phyloP scores from a whole-genome alignment of 2,329 filamentous ascomycete genomes.

The Neonectria sp. region DNA sequence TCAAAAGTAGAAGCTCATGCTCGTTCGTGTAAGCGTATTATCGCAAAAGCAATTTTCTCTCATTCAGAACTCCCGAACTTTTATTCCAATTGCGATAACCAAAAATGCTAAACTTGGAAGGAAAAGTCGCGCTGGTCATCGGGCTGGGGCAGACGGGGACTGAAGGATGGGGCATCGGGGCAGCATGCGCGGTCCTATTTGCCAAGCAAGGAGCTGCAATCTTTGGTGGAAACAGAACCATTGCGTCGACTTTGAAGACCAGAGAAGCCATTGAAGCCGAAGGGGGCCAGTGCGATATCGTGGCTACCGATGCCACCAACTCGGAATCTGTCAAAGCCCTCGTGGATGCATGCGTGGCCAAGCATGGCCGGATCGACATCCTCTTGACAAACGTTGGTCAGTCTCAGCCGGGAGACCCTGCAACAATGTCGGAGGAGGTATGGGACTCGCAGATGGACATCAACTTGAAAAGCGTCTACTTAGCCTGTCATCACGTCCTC shows the following conservation, averaged over 20 bases:
- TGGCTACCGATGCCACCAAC: slow-evolving; percentile 67
- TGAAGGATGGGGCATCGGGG: slow-evolving; percentile 66
- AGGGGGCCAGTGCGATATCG: slow-evolving; percentile 55
- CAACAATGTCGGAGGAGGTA: slow-evolving; percentile 60
- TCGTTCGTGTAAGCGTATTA: not conserved
- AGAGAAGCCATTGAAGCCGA: slow-evolving; percentile 55
- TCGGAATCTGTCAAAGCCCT: slow-evolving; percentile 66
- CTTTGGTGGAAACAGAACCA: slow-evolving; percentile 65
- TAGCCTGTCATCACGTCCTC: slow-evolving; percentile 66
- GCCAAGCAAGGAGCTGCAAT: slow-evolving; percentile 64
- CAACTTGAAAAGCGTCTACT: slow-evolving; percentile 70
- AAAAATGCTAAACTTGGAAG: slow-evolving; percentile 56
- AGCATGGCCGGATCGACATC: slow-evolving; percentile 71
- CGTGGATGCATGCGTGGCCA: slow-evolving; percentile 65
- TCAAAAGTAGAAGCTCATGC: not conserved
- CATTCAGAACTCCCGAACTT: not conserved
- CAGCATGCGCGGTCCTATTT: slow-evolving; percentile 63
- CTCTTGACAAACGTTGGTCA: slow-evolving; percentile 74
- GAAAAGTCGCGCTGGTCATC: slow-evolving; percentile 62
- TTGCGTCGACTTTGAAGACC: slow-evolving; percentile 57
- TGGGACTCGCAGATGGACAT: slow-evolving; percentile 69
- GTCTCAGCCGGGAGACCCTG: slow-evolving; percentile 67
- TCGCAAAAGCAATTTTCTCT: too few relatives aligned
- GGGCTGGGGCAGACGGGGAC: slow-evolving; percentile 61
- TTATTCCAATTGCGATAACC: not conserved